These are phyloP conservation scores for Phyllosticta paracitricarpa DNA, from an alignment of 2,329 filamentous ascomycete species.

Conservation along the genomic window DNA sequence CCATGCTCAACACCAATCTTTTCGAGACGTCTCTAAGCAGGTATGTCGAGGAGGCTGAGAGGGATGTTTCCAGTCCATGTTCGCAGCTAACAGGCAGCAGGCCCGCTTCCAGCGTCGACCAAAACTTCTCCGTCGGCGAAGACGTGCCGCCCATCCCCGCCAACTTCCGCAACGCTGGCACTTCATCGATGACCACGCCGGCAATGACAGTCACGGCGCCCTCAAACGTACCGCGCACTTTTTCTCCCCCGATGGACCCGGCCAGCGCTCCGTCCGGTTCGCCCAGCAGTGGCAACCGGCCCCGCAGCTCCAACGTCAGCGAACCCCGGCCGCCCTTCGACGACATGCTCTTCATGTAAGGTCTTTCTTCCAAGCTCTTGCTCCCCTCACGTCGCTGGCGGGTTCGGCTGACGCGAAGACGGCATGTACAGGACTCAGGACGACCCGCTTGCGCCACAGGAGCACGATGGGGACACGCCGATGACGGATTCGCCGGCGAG, in stretches of 20 bases:
- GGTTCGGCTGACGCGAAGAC: conserved; percentile 1
- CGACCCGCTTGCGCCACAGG: conserved; percentile 1
- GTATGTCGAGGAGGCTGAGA: background rate
- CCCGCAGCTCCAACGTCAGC: conserved; percentile 5
- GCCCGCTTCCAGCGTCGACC: background rate
- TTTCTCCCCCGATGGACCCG: background rate
- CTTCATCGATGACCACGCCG: background rate
- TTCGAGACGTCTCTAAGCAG: conserved; percentile 6
- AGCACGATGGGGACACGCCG: background rate
- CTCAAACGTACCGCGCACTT: background rate
- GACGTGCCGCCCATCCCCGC: conserved; percentile 2
- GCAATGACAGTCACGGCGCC: background rate
- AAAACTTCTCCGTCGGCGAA: conserved; percentile 8
- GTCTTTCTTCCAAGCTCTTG: background rate
- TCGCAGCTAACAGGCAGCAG: background rate
- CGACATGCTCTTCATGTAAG: conserved; percentile 10
- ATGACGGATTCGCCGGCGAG: background rate
- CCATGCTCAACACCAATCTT: conserved; percentile 7
- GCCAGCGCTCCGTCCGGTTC: background rate
- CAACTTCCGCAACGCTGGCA: background rate
- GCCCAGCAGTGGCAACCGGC: background rate
- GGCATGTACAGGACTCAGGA: background rate
- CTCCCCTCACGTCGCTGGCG: background rate
- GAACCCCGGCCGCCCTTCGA: conserved; percentile 5
- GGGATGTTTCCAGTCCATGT: background rate